Base-by-base conservation (phyloP, 108 stramenopile species). In the Fragilariopsis cylindrus region DNA sequence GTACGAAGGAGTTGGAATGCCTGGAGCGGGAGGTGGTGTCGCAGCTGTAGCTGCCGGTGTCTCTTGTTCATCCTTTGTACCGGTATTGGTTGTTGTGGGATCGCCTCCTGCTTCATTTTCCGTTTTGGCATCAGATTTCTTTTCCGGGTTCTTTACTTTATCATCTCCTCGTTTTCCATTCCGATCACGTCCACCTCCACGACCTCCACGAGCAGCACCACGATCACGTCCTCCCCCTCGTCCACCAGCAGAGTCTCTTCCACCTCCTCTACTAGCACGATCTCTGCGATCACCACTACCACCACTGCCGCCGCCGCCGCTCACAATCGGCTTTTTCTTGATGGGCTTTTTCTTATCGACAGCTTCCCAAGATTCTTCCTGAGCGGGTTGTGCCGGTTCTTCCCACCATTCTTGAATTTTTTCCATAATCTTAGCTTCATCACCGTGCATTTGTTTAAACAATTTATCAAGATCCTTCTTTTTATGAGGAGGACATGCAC, bases 381-480 rank as follows among this genome's bases (percentile, higher is more conserved):
- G 85, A 19, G 79, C 82, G 13, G 74, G 71, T 19, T 74, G 64
- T 39, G 77, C 81, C 5, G 88, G 88, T 64, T 92, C 91, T 15
- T 90, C 86, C 91, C 91, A 94, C 93, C 93, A 94, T 64, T 87
- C 79, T 44, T 72, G 74, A 70, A 94, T 90, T 71, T 82, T 82
- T 53, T 81, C 75, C 66, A 75, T 81, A 69, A 94, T 88, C 77
- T 86, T 86, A 49, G 81, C 84, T 71, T 92, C 91, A 74, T 94
- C 87, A 45, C 93, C 93, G 78, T 92, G 88, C 79, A 85, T 79
- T 79, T 76, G 60, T 65, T 92, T 92, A 18, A 90, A 88, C 18
- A 94, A 82, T 39, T 86, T 75, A 67, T 92, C 93, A 11, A 94
- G 84, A 60, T 94, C 93, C 66, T 88, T 90, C 40, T 75, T 70